Base-by-base conservation (phyloP, 2,329 filamentous ascomycete genomes). In the Trichoderma cornu-damae region DNA sequence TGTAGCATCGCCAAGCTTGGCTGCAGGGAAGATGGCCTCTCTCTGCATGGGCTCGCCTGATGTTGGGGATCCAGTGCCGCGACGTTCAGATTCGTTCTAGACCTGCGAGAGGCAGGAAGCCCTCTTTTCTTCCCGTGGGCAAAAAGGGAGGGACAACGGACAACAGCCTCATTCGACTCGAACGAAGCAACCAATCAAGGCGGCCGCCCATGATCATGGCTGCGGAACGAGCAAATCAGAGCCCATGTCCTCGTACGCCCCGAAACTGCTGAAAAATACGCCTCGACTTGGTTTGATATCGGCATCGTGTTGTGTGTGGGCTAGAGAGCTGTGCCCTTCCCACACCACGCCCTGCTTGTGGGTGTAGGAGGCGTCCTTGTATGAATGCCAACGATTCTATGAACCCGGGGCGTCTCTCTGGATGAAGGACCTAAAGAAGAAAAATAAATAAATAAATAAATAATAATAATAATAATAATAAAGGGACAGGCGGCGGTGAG, bases 31-130 rank as follows among this genome's bases (percentile, higher is more conserved):
- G 14, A 26, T 18, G 48, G 28, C 34, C 8, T 24, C 30, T 30
- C 24, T 43, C 16, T 51, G 46, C 38, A 46, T 35, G 24, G n/a
- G 20, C 55, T 51, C 37, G 38, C 40, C 28, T 51, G 55, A 28
- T 30, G 32, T 57, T n/a, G 30, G n/a, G 34, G 38, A 30, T 22
- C 20, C 56, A 53, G 48, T 34, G 22, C 56, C 32, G 40, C n/a
- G 37, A 32, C 30, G 16, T 44, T 20, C 8, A 44, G 30, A 18
- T 3, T 34, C 26, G 30, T 37, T 53, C 50, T 44, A 44, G 28
- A 37, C 40, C 18, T 44, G 51, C 38, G 14, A 35, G 3, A 46
- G 37, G 18, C 18, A 38, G 18, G n/a, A 26, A 35, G 37, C 20
- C n/a, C 6, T 37, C 51, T n/a, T 12, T 24, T 43, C 16, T 28